Conservation (phyloP, 305 asterid species). For the Striga hermonthica region DNA sequence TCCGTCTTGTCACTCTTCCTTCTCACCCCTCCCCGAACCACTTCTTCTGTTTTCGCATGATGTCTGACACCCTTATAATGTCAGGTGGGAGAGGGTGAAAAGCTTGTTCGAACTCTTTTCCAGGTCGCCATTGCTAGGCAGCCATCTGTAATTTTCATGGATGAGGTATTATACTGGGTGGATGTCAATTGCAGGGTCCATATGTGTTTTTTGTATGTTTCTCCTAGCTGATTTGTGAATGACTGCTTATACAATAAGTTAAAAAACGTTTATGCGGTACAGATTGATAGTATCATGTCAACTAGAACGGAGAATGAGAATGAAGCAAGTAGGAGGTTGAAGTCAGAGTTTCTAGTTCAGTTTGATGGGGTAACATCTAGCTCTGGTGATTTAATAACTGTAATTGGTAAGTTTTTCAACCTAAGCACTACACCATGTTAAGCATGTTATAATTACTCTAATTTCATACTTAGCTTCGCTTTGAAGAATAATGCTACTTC, state of each 20-base stretch:
- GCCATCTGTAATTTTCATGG: conserved; percentile 98
- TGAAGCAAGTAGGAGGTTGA: conserved; percentile 98
- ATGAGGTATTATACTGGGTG: conserved; percentile 67
- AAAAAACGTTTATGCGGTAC: conserved; percentile 32
- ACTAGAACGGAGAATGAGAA: conserved; percentile 85
- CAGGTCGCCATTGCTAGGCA: conserved; percentile 85
- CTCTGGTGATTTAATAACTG: conserved; percentile 81
- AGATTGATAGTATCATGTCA: conserved; percentile 99
- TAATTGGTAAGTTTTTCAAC: conserved; percentile 64
- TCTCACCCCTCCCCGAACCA: conserved; percentile 20
- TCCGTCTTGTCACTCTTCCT: conserved; percentile 44
- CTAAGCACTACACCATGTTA: conserved; percentile 26
- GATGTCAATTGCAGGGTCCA: conserved; percentile 24
- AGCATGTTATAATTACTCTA: background rate
- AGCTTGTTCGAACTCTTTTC: conserved; percentile 94
- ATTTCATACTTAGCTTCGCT: background rate
- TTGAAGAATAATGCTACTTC: conserved; percentile 3
- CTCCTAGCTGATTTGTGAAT: conserved; percentile 8
- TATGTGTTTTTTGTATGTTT: conserved; percentile 16
- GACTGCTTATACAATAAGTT: conserved; percentile 27
- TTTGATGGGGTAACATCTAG: conserved; percentile 92
- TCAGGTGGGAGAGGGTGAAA: conserved; percentile 99
- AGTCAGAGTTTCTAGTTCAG: conserved; percentile 93
- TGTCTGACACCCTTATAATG: conserved; percentile 31
- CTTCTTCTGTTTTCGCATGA: conserved; percentile 24